Base-by-base conservation (phyloP, 1,139 yeast genomes). In the Scheffersomyces segobiensis region DNA sequence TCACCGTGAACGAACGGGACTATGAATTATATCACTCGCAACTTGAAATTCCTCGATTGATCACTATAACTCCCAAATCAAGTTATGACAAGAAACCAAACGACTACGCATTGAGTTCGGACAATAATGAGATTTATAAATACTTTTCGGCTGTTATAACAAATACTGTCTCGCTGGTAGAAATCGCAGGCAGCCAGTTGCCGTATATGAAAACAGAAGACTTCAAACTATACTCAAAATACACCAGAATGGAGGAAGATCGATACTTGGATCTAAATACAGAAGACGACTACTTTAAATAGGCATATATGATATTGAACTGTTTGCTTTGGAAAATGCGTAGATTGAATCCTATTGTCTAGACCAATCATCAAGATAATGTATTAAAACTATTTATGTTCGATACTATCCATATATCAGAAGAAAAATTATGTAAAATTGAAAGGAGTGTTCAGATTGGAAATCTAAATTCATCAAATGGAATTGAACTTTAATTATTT, bases 271-370 rank as follows among this genome's bases (percentile, higher is more conserved):
- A 66, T 19, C 63, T 73, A 14, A 65, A 63, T 53, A 67, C 76
- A 3, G 75, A 73, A 54, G 78, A 75, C 59, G 73, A 75, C 56
- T 75, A 75, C 52, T 74, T 75, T 53, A 61, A 17, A 19, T 51
- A 42, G 52, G 19, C 6, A n/a, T 18, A 49, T 49, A 32, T 24
- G 6, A 24, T 7, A 24, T 24, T 5, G 26, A 5, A n/a, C n/a
- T n/a, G n/a, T n/a, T n/a, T n/a, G n/a, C n/a, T n/a, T n/a, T n/a
- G n/a, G n/a, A n/a, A n/a, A n/a, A n/a, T n/a, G n/a, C n/a, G n/a
- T 24, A 24, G 5, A 24, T 5, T 24, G 7, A 24, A 5, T 24
- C 26, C 5, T 24, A 24, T 24, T 24, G 26, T 5, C 7, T 24
- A 24, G 26, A 24, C 5, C 26, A 24, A 5, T 24, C n/a, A n/a